phyloP scores from a whole-genome alignment of 345 rosid species.

The Euphorbia peplus region DNA sequence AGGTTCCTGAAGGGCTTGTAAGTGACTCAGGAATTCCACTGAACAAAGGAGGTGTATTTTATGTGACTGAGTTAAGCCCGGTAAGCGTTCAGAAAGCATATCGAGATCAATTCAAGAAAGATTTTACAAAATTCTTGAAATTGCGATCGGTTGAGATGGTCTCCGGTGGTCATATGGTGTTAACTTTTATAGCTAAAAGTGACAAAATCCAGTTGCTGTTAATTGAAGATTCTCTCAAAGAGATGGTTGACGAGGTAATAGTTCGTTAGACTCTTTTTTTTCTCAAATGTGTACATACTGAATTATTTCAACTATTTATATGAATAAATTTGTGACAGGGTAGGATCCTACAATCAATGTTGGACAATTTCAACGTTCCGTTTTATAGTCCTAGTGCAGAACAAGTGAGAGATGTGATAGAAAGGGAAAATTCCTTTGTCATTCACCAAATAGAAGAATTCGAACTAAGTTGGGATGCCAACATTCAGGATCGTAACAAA shows the following conservation, averaged over 20 bases:
- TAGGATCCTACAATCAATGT: neutral
- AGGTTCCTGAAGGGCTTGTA: slow-evolving; percentile 11
- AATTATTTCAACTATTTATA: too few relatives aligned
- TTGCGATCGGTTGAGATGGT: slow-evolving; percentile 43
- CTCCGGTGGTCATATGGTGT: neutral
- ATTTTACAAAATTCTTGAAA: slow-evolving; percentile 41
- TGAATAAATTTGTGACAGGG: neutral
- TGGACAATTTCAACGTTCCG: slow-evolving; percentile 14
- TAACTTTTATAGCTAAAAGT: neutral
- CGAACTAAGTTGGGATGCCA: neutral
- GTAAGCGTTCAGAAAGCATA: slow-evolving; percentile 34
- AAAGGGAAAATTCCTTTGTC: slow-evolving; percentile 6
- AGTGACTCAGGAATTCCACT: neutral
- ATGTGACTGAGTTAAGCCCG: slow-evolving; percentile 34
- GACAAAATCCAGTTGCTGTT: slow-evolving; percentile 2
- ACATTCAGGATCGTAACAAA: neutral
- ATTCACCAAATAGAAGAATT: neutral
- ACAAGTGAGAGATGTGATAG: neutral
- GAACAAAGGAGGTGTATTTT: slow-evolving; percentile 20
- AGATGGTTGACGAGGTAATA: slow-evolving; percentile 3
- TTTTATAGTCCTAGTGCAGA: neutral
- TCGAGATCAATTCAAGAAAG: slow-evolving; percentile 38
- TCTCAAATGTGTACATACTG: too few relatives aligned
- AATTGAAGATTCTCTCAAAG: slow-evolving; percentile 9
- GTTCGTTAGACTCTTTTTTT: too few relatives aligned